Percentiles rank a stretch among this genome's conserved stretches.
Conservation (phyloP, 805 yeast genomes). For the Millerago galiae region DNA sequence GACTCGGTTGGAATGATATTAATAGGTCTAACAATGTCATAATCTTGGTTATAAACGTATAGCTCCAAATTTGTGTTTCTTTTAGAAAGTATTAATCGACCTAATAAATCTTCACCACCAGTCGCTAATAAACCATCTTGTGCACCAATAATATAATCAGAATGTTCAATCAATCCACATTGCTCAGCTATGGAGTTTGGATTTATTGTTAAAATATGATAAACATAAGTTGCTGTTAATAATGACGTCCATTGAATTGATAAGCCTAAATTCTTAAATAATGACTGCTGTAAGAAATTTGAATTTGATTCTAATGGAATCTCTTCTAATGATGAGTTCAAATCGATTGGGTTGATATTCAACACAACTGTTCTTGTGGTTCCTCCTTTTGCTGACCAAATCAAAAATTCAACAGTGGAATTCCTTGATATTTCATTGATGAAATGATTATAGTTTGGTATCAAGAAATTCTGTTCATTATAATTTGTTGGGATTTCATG, state of each 20-base stretch:
- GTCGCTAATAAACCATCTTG: slow-evolving; percentile 78
- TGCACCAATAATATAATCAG: slow-evolving; percentile 85
- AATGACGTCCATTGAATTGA: slow-evolving; percentile 74
- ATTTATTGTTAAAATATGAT: slow-evolving; percentile 75
- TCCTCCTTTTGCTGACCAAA: slow-evolving; percentile 90
- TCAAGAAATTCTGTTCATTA: slow-evolving; percentile 27
- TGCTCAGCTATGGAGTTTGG: slow-evolving; percentile 74
- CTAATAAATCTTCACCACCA: slow-evolving; percentile 80
- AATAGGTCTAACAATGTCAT: slow-evolving; percentile 80
- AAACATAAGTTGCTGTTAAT: slow-evolving; percentile 70
- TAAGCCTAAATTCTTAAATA: slow-evolving; percentile 53
- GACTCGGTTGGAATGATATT: slow-evolving; percentile 63
- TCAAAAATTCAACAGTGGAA: slow-evolving; percentile 44
- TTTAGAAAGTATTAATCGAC: slow-evolving; percentile 55
- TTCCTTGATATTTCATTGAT: slow-evolving; percentile 37
- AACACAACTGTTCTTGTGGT: slow-evolving; percentile 35
- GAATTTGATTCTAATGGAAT: slow-evolving; percentile 14
- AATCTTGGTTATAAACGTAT: slow-evolving; percentile 84
- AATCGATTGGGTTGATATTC: slow-evolving; percentile 23
- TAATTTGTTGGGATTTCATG: slow-evolving; percentile 42
- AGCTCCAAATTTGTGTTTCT: slow-evolving; percentile 41
- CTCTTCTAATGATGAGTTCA: slow-evolving; percentile 23
- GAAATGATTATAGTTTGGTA: slow-evolving; percentile 39
- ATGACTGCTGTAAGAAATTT: slow-evolving; percentile 24
- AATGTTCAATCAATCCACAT: slow-evolving; percentile 77